These are phyloP conservation scores for Bodo saltans DNA, from an alignment of 78 protist species.

Conservation along the genomic window DNA sequence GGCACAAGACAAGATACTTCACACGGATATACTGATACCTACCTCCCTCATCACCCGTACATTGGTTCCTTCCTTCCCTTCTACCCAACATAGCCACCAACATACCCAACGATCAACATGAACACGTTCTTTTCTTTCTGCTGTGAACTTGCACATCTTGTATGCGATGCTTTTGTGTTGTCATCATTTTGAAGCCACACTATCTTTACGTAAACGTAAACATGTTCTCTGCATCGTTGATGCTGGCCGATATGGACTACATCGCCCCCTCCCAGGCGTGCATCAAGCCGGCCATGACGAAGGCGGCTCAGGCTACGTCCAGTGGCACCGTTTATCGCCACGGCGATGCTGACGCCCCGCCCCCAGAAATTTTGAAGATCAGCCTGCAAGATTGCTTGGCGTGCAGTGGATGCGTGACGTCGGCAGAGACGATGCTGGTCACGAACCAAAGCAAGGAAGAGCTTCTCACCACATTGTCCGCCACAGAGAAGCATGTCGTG, in stretches of 20 bases:
- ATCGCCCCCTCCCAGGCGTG: constrained; percentile 30
- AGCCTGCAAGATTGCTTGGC: constrained; percentile 78
- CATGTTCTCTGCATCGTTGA: background rate
- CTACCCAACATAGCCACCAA: no score
- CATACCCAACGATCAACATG: no score
- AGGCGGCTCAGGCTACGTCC: background rate
- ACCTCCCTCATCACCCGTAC: no score
- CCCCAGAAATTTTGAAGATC: background rate
- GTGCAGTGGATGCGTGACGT: constrained; percentile 93
- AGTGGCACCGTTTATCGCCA: background rate
- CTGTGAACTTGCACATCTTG: no score
- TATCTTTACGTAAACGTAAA: no score
- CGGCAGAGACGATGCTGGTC: constrained; percentile 92
- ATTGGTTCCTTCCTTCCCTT: no score
- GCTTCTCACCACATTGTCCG: constrained; percentile 3
- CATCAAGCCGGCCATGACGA: background rate
- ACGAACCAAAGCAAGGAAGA: constrained; percentile 69
- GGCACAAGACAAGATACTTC: no score
- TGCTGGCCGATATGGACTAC: constrained; percentile 9
- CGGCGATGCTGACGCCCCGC: background rate
- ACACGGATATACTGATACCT: no score
- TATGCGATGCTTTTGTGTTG: no score
- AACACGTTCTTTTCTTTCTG: no score
- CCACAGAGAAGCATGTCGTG: constrained; percentile 36
- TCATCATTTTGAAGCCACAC: no score